Base-by-base conservation (phyloP, 2,329 filamentous ascomycete species). In the Penicillium olsonii region DNA sequence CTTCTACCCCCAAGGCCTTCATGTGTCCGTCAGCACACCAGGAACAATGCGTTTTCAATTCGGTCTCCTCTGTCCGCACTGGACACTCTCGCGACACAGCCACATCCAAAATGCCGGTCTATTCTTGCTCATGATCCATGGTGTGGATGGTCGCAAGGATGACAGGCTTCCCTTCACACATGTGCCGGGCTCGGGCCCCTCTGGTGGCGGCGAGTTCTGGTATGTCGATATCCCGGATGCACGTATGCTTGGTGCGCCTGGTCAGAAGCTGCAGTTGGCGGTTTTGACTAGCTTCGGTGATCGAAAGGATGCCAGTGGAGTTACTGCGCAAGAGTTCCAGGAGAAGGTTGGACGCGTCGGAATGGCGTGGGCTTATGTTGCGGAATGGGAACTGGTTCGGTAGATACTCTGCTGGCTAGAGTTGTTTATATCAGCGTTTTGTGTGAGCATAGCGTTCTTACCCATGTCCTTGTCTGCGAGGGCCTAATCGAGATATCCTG, bases 1-100 rank as follows among this genome's bases (percentile, higher is more conserved):
- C 0, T 82, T 95, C 61, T 73, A 78, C 46, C 92, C 89, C 0
- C 65, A 70, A 4, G 67, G 70, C 42, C 81, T 81, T 54, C 75
- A 82, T 26, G 84, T 95, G 50, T 73, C 78, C 1, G 79, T 90
- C 3, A 64, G 81, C 55, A 80, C 83, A 59, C 69, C 75, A 0
- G 62, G 79, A 34, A 71, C 79, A 1, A 74, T 94, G 22, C 83
- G 89, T 14, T 96, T 97, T 72, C 87, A 89, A 62, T 92, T 95
- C 65, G 82, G 82, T 45, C 87, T 88, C 50, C 64, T 87, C 10
- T 97, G 92, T 67, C 82, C 84, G 62, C 92, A 97, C 68, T 96
- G 89, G 89, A 84, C 84, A 37, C 77, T 85, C n/a, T 80, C 85
- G 56, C 54, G 60, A 12, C 80, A 79, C 53, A 79, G 88, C 55